Evolutionary conservation across 2,329 filamentous ascomycete genomes (phyloP), one percentile per base, ranked within the genome.

Genomic region (Pochonia chlamydosporia): DNA sequence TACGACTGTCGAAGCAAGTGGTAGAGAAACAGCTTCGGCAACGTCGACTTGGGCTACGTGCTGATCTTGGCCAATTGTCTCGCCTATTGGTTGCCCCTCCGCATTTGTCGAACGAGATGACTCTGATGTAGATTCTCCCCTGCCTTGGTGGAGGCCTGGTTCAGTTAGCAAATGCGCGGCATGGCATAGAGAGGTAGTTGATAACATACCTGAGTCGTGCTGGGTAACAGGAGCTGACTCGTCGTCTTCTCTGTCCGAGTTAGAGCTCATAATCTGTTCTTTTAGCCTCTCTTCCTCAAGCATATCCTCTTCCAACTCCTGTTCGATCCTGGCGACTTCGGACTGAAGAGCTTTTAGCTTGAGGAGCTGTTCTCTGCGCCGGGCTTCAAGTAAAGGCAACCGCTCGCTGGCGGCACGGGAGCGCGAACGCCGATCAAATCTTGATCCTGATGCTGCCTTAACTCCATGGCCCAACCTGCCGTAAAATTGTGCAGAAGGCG

Each of bases 271-370:
- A 16, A 56, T 49, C 25, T 70, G 61, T 43, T 55, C 54, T 36
- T 57, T 58, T 11, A 70, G 54, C 13, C 53, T 58, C 43, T 66
- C 53, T 49, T 66, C 65, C 44, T 67, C 65, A 5, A 55, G 53
- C 40, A 63, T 51, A 23, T 65, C 66, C n/a, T 63, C 59, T 23
- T 66, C 63, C 13, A 76, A 66, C 49, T 80, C 77, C 21, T 67
- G 67, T 56, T 78, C 66, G 30, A 81, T 67, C 16, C 65, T 69
- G 18, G 65, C 64, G 20, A 75, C 65, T 56, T 78, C 70, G 4
- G 71, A 69, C 49, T 73, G 66, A 30, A 79, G 56, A 18, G 66
- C 60, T 46, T 68, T 67, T 16, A 81, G 56, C 49, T 69, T 74
- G n/a, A 68, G 64, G 48, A 72, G 66, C 54, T 78, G 60, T 21